Evolutionary conservation across 78 protist species (phyloP).

Genomic region (Emiliania huxleyi): DNA sequence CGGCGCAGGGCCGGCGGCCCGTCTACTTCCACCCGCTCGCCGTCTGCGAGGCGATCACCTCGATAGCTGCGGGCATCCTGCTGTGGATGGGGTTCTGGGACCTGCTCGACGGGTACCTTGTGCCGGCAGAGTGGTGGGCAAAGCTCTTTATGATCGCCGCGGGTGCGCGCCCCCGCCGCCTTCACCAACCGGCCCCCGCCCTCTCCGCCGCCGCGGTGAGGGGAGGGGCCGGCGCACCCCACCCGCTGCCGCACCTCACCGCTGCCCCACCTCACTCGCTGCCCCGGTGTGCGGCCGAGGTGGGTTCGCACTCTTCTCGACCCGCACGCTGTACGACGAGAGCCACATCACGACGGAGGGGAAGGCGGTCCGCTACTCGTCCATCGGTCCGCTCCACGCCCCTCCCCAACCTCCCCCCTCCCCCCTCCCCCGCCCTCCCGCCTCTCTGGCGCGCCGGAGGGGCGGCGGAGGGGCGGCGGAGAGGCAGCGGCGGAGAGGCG

Average conservation of each 20-base stretch:
- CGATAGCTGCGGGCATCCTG: background rate
- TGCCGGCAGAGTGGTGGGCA: background rate
- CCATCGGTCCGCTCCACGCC: background rate
- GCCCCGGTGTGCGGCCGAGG: no score
- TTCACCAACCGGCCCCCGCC: no score
- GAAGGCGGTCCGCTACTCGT: background rate
- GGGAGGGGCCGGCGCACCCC: no score
- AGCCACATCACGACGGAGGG: background rate
- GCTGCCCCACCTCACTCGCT: no score
- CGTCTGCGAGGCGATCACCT: background rate
- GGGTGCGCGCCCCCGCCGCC: no score
- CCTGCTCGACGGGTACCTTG: background rate
- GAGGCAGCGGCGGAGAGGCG: no score
- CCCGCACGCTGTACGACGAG: background rate
- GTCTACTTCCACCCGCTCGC: background rate
- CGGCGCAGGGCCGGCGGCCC: background rate
- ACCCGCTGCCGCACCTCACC: no score
- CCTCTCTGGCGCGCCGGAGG: no score
- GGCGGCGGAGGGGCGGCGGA: no score
- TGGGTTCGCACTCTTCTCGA: background rate
- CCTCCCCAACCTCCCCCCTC: no score
- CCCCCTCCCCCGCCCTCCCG: no score
- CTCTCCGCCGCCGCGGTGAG: no score
- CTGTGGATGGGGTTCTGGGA: conserved; percentile 14
- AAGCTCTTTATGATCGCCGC: background rate